A percentile compares a stretch with the other conserved stretches of the same genome.
Conservation (phyloP, 352 stramenopile species). For the Phytophthora brassicae region DNA sequence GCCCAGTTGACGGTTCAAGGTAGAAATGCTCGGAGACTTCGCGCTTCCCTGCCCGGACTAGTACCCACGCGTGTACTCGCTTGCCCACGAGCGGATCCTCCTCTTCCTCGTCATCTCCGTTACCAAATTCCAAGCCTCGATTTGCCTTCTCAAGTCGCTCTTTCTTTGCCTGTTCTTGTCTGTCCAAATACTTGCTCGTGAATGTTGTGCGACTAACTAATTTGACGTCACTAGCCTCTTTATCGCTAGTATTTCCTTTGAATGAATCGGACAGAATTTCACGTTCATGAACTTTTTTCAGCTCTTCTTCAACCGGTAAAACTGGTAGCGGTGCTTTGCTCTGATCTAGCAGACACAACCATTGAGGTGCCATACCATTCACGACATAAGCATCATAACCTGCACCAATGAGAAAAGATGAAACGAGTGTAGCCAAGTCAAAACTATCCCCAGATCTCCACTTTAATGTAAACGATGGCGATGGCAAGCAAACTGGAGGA, state of each 20-base stretch:
- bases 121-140: slow-evolving; percentile 42
- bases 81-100: slow-evolving; percentile 72
- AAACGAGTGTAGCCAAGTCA: slow-evolving; percentile 89
- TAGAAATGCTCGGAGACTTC: slow-evolving; percentile 87
- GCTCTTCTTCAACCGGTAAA: slow-evolving; percentile 52
- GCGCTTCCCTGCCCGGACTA: slow-evolving; percentile 91
- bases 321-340: slow-evolving; percentile 70
- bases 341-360: slow-evolving; percentile 92
- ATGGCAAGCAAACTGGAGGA: slow-evolving; percentile 79
- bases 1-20: slow-evolving; percentile 92
- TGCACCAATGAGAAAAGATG: slow-evolving; percentile 91
- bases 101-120: slow-evolving; percentile 70
- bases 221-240: slow-evolving; percentile 27
- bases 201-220: slow-evolving; percentile 62
- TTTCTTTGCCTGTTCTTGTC: slow-evolving; percentile 52
- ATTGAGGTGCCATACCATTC: slow-evolving; percentile 82
- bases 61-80: slow-evolving; percentile 90
- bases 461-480: slow-evolving; percentile 84
- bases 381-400: slow-evolving; percentile 96
- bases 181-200: slow-evolving; percentile 66
- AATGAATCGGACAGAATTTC: slow-evolving; percentile 19
- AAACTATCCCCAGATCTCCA: slow-evolving; percentile 92
- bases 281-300: slow-evolving; percentile 43
- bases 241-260: slow-evolving; percentile 4
- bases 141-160: slow-evolving; percentile 43